Evolutionary conservation across 306 rosid genomes (phyloP).

Genomic region (Quercus robur): DNA sequence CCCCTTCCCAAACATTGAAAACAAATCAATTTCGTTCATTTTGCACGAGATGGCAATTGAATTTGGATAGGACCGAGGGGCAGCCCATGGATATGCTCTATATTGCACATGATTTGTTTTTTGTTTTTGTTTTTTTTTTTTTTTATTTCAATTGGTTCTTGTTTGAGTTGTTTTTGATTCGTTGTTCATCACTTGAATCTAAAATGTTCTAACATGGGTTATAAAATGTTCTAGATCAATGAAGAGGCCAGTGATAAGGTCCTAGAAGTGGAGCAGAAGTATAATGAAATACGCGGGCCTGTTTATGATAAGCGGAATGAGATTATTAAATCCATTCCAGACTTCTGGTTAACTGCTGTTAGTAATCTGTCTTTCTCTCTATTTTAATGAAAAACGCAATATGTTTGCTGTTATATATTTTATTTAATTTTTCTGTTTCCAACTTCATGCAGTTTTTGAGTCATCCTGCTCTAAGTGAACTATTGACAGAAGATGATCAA

Average conservation of each 20-base stretch:
- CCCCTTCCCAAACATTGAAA: too few species aligned
- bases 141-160: not conserved
- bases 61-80: not conserved
- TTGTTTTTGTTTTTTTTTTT: not conserved
- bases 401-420: not conserved
- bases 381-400: not conserved
- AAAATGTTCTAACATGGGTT: not conserved
- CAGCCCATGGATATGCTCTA: not conserved
- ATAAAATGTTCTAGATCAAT: conserved; percentile 51
- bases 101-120: not conserved
- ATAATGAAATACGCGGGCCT: conserved; percentile 77
- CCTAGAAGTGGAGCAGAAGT: conserved; percentile 86
- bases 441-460: conserved; percentile 58
- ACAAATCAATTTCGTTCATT: too few species aligned
- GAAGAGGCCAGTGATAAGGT: conserved; percentile 94
- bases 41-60: not conserved
- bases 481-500: conserved; percentile 81
- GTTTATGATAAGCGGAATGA: conserved; percentile 74
- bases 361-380: conserved; percentile 26
- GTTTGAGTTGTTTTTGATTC: not conserved
- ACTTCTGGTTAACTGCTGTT: conserved; percentile 92
- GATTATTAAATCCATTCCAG: conserved; percentile 78
- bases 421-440: not conserved
- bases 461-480: conserved; percentile 72
- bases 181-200: not conserved